phyloP scores from a whole-genome alignment of 257 asterid genomes.

The Cinchona pubescens region DNA sequence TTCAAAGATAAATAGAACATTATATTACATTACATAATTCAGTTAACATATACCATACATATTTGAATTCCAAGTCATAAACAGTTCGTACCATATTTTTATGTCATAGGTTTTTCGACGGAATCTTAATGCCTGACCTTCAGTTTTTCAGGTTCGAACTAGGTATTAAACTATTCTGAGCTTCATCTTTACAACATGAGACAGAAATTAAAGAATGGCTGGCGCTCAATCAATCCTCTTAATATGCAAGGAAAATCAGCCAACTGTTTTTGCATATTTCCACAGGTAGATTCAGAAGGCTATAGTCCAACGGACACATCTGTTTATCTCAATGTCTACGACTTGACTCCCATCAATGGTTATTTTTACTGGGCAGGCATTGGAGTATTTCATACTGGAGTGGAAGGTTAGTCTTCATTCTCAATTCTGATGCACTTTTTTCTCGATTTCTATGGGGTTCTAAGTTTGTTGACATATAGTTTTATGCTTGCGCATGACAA shows the following conservation, averaged over 20 bases:
- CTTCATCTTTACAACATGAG: slow-evolving; percentile 48
- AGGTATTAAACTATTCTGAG: slow-evolving; percentile 30
- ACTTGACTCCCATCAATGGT: slow-evolving; percentile 66
- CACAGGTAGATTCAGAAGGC: slow-evolving; percentile 44
- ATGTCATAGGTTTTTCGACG: too few relatives aligned
- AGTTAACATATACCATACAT: background rate
- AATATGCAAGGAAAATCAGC: slow-evolving; percentile 42
- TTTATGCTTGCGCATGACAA: background rate
- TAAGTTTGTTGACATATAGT: background rate
- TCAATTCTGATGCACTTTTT: slow-evolving; percentile 15
- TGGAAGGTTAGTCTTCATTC: slow-evolving; percentile 55
- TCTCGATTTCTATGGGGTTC: background rate
- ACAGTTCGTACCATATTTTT: background rate
- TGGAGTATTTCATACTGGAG: slow-evolving; percentile 88
- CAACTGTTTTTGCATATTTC: slow-evolving; percentile 50
- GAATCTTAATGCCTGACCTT: slow-evolving; percentile 16
- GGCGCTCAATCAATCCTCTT: slow-evolving; percentile 60
- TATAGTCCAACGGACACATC: slow-evolving; percentile 45
- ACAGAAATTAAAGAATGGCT: slow-evolving; percentile 34
- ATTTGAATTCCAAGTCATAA: background rate
- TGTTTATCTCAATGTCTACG: slow-evolving; percentile 80
- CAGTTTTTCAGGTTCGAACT: slow-evolving; percentile 40
- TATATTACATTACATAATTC: background rate
- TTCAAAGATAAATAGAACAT: background rate
- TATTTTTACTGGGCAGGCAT: slow-evolving; percentile 87